Percentiles rank a stretch among this genome's conserved stretches.
Conservation (phyloP, 2,329 filamentous ascomycete genomes). For the Arthroderma uncinatum region DNA sequence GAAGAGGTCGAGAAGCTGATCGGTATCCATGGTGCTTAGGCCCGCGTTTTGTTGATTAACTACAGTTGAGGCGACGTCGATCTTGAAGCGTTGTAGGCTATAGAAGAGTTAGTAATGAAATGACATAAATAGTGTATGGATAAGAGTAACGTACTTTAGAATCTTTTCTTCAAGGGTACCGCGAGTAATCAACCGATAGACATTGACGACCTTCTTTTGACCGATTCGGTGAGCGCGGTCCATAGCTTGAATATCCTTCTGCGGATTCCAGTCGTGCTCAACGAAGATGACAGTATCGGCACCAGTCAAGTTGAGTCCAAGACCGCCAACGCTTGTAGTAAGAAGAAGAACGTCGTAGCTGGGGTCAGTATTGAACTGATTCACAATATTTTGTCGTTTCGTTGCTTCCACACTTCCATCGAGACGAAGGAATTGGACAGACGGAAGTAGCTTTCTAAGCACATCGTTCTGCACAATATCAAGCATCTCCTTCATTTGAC, state of each 20-base stretch:
- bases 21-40: constrained; percentile 90
- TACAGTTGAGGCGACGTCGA: constrained; percentile 93
- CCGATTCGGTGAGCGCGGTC: constrained; percentile 95
- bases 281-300: constrained; percentile 99
- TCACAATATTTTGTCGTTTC: constrained; percentile 93
- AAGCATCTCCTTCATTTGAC: constrained; percentile 99
- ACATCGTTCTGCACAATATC: constrained; percentile 97
- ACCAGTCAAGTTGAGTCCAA: constrained; percentile 89
- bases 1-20: constrained; percentile 94
- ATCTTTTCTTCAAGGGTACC: constrained; percentile 98
- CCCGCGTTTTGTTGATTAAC: constrained; percentile 99
- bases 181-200: constrained; percentile 90
- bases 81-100: constrained; percentile 97
- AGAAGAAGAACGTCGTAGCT: constrained; percentile 89
- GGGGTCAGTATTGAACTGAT: constrained; percentile 95
- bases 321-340: constrained; percentile 87
- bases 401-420: constrained; percentile 88
- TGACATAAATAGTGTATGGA: neutral
- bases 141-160: constrained; percentile 50
- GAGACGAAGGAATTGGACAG: constrained; percentile 84
- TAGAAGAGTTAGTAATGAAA: constrained; percentile 7
- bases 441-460: constrained; percentile 77
- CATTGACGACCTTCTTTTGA: constrained; percentile 99
- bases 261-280: constrained; percentile 98
- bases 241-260: constrained; percentile 98